Evolutionary conservation across 2,329 filamentous ascomycete species (phyloP), one percentile per base, ranked within the genome.

Genomic region (Lasiodiplodia gonubiensis): DNA sequence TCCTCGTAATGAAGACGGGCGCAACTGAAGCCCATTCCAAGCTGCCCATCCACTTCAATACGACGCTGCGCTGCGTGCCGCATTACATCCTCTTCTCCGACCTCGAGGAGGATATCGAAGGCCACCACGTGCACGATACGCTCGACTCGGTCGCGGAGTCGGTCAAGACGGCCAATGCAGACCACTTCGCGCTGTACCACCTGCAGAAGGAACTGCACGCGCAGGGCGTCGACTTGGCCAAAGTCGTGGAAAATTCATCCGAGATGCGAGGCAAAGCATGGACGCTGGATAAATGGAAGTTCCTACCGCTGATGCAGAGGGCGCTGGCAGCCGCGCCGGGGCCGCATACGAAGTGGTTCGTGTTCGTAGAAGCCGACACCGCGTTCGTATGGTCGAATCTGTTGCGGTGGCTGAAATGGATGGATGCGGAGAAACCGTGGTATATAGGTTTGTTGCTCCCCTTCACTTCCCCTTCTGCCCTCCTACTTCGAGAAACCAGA

Each of bases 341-440:
- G 35, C 82, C 83, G 2, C 75, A 85, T 33, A 81, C 83, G 55
- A 84, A 84, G 65, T 89, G 86, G 86, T 89, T 83, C 69, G 77
- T 87, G 67, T 88, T 89, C 72, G 82, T 87, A 59, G 86, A 88
- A 70, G 82, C 85, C 0, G 86, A 89, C 72, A 88, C 85, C 0
- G 88, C 86, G 70, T 74, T 88, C 52, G 78, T 86, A 10, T 86
- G 86, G 80, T 77, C 81, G 39, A 86, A 85, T 39, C 71, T 88
- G 35, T 72, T 88, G 21, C 75, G 80, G 27, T 88, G 85, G 84
- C 79, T 89, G 23, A 76, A 78, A 16, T 77, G 80, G 23, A 82
- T 85, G 69, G 82, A 88, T 72, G 70, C 82, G 2, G 74, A 72
- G 1, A 73, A 84, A 68, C 82, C 83, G 4, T 75, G 79, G 51